Evolutionary conservation across 2,329 filamentous ascomycete genomes (phyloP), one percentile per base, ranked within the genome.

Genomic region (Stagonosporopsis rhizophila): DNA sequence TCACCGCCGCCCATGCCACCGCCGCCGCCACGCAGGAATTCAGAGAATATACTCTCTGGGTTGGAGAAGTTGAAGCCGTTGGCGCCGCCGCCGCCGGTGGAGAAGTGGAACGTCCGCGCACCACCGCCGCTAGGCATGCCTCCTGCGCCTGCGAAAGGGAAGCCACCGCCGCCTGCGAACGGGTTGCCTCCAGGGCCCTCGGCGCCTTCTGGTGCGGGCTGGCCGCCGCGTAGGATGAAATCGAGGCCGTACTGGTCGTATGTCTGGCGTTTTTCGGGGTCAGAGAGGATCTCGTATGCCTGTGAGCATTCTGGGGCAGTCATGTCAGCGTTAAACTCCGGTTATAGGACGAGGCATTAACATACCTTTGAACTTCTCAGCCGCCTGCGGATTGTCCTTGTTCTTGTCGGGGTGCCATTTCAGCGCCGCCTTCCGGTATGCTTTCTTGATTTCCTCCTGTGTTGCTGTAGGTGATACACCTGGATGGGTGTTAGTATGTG

Each of bases 391-490:
- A 68, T 94, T 92, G 79, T 96, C 89, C 78, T 93, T 93, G 83
- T 98, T 99, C 84, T 98, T 99, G 82, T 99, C 95, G 6, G 95
- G 95, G 74, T 99, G 95, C 79, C 87, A 93, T 80, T 93, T 96
- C 75, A 98, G 79, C 51, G 94, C 94, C 52, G 88, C 85, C 83
- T 96, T 96, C 61, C 90, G 86, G 78, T 96, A 96, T 56, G 88
- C 95, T 77, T 98, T 99, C 77, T 97, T 98, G 76, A 99, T 96
- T 64, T 98, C 94, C 73, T 97, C 94, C 78, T 96, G 91, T 22
- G 87, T 84, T 22, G 93, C 92, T 58, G 87, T 85, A 34, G 94
- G 86, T 76, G 91, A 89, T 78, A 97, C 82, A 74, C 84, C 76
- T 78, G 48, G 23, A 28, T 8, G 7, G 6, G 25, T 45, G 64